phyloP scores from a whole-genome alignment of 2,329 filamentous ascomycete species.

The Arthroderma sp. region DNA sequence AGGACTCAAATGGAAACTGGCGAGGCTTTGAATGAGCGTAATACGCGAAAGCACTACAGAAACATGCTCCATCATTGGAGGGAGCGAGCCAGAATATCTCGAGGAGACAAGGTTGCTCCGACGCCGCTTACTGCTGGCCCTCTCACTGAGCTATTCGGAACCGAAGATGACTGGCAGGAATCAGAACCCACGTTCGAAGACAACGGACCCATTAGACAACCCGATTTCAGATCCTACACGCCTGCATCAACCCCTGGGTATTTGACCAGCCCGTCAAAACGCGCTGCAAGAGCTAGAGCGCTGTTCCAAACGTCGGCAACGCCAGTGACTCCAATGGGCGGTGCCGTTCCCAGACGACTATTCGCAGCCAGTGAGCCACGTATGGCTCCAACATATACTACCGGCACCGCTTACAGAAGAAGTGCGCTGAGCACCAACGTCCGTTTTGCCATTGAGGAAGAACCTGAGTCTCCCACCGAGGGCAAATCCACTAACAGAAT shows the following conservation, averaged over 20 bases:
- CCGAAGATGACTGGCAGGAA: slow-evolving; percentile 20
- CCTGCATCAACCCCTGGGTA: slow-evolving; percentile 30
- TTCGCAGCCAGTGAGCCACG: slow-evolving; percentile 11
- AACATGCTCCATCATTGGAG: slow-evolving; percentile 45
- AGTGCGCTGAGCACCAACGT: slow-evolving; percentile 22
- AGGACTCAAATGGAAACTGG: slow-evolving; percentile 39
- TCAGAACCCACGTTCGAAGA: slow-evolving; percentile 21
- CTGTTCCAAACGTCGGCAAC: slow-evolving; percentile 33
- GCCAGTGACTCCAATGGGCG: slow-evolving; percentile 30
- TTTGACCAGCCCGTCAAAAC: slow-evolving; percentile 33
- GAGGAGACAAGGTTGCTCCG: slow-evolving; percentile 19
- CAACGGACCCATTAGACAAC: slow-evolving; percentile 7
- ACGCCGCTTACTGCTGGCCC: slow-evolving; percentile 3
- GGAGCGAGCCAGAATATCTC: slow-evolving; percentile 27
- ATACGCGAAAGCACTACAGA: slow-evolving; percentile 41
- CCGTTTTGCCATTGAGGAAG: slow-evolving; percentile 27
- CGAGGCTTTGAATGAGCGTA: slow-evolving; percentile 39
- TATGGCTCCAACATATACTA: slow-evolving; percentile 3
- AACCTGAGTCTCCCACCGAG: slow-evolving; percentile 29
- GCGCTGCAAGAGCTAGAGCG: slow-evolving; percentile 29
- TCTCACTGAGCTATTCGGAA: no score
- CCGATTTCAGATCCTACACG: slow-evolving; percentile 21
- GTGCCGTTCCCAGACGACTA: slow-evolving; percentile 31
- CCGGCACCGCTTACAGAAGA: slow-evolving; percentile 6
- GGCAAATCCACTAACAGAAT: slow-evolving; percentile 21